Conservation (phyloP, 2,329 filamentous ascomycete genomes). For the Zymoseptoria brevis region DNA sequence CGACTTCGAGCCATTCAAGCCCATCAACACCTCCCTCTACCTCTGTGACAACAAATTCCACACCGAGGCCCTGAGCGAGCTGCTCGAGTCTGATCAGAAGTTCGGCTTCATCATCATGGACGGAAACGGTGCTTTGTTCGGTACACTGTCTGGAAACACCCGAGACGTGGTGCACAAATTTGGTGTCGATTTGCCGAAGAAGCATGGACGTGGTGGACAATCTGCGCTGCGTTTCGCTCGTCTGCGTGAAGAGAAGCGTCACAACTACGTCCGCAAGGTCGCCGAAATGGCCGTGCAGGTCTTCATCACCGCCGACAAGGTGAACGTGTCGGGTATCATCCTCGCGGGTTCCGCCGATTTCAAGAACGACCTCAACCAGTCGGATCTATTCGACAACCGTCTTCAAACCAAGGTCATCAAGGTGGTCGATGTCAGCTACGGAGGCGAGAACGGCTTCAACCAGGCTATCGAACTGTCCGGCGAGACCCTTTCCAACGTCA, state of each 20-base stretch:
- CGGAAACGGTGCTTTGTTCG: slow-evolving; percentile 94
- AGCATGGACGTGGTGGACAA: slow-evolving; percentile 99
- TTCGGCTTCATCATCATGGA: slow-evolving; percentile 99
- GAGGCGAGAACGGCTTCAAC: slow-evolving; percentile 99
- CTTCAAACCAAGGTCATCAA: slow-evolving; percentile 96
- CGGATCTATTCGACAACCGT: slow-evolving; percentile 92
- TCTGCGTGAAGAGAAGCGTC: slow-evolving; percentile 98
- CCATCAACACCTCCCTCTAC: slow-evolving; percentile 98
- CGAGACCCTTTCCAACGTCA: slow-evolving; percentile 96
- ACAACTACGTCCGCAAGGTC: slow-evolving; percentile 99
- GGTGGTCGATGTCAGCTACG: slow-evolving; percentile 97
- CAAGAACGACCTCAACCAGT: slow-evolving; percentile 98
- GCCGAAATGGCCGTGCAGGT: slow-evolving; percentile 97
- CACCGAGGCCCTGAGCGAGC: slow-evolving; percentile 90
- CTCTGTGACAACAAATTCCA: slow-evolving; percentile 99
- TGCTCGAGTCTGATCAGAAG: slow-evolving; percentile 97
- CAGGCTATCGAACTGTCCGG: slow-evolving; percentile 93
- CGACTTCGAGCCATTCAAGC: slow-evolving; percentile 99
- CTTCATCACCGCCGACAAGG: slow-evolving; percentile 97
- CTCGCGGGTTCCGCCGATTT: slow-evolving; percentile 97
- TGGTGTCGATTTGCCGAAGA: slow-evolving; percentile 97
- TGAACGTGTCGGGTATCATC: slow-evolving; percentile 93
- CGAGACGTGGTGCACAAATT: slow-evolving; percentile 97
- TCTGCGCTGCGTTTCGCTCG: slow-evolving; percentile 98
- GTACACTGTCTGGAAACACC: slow-evolving; percentile 93